A percentile compares a stretch with the other conserved stretches of the same genome.
Evolutionary conservation across 1,139 yeast species (phyloP).

Genomic region (Nadsonia commutata): DNA sequence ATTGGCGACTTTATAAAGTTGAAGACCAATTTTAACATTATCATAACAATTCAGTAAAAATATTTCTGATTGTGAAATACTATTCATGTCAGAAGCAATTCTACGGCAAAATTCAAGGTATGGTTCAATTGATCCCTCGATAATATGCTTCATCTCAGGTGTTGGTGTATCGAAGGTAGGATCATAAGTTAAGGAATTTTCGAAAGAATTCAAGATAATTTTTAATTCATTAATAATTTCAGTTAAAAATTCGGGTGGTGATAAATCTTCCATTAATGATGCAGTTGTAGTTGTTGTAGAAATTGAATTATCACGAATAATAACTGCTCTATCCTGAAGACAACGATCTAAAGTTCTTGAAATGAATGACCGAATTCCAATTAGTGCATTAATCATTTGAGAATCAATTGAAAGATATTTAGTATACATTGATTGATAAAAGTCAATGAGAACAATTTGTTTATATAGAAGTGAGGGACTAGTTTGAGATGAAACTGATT

Average conservation of each 20-base stretch:
- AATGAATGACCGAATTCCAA: background rate
- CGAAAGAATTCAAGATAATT: constrained; percentile 21
- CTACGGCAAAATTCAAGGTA: constrained; percentile 22
- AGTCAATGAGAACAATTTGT: constrained; percentile 45
- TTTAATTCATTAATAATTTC: constrained; percentile 22
- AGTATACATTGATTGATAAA: constrained; percentile 56
- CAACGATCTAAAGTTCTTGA: background rate
- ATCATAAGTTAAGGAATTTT: constrained; percentile 18
- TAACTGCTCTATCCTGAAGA: background rate
- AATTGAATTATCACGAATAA: background rate
- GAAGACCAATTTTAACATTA: constrained; percentile 17
- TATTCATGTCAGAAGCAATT: constrained; percentile 15
- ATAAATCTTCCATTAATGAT: constrained; percentile 16
- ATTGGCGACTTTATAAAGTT: constrained; percentile 18
- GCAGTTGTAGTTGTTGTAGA: background rate
- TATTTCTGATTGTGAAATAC: constrained; percentile 17
- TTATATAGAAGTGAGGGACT: constrained; percentile 41
- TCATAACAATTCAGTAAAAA: constrained; percentile 26
- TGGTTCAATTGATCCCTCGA: constrained; percentile 23
- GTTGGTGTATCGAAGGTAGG: constrained; percentile 7
- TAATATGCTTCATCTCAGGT: constrained; percentile 10
- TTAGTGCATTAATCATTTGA: constrained; percentile 1
- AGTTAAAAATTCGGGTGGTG: constrained; percentile 24
- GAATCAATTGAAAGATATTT: constrained; percentile 22
- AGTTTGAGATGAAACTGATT: constrained; percentile 51